Conservation (phyloP, 805 yeast species). For the Saturnispora mendoncae region DNA sequence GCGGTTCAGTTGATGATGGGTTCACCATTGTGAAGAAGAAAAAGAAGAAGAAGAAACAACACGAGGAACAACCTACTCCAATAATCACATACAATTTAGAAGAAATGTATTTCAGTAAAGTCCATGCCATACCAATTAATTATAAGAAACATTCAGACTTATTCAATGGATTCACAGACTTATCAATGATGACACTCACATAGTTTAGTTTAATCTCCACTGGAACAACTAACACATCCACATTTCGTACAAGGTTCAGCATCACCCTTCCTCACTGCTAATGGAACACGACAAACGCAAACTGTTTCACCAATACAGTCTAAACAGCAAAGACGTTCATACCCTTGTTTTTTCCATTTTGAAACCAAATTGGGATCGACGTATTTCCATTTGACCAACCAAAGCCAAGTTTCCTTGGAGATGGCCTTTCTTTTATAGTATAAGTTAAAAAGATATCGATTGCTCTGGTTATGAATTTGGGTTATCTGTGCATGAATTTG, state of each 20-base stretch:
- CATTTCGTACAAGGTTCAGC: slow-evolving; percentile 54
- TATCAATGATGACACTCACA: slow-evolving; percentile 14
- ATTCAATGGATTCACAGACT: slow-evolving; percentile 23
- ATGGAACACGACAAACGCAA: slow-evolving; percentile 83
- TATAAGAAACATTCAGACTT: not conserved
- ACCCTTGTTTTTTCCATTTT: slow-evolving; percentile 55
- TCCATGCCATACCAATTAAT: not conserved
- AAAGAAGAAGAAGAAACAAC: slow-evolving; percentile 10
- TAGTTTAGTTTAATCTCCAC: slow-evolving; percentile 62
- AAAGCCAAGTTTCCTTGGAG: slow-evolving; percentile 58
- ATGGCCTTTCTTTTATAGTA: slow-evolving; percentile 65
- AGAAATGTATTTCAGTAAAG: slow-evolving; percentile 13
- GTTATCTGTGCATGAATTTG: slow-evolving; percentile 63
- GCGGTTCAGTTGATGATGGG: not conserved
- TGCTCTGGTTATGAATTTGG: slow-evolving; percentile 62
- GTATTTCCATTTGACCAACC: slow-evolving; percentile 58
- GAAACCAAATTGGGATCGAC: slow-evolving; percentile 69
- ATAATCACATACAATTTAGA: slow-evolving; percentile 15
- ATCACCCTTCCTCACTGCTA: slow-evolving; percentile 33
- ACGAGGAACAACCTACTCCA: slow-evolving; percentile 7
- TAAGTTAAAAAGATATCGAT: slow-evolving; percentile 66
- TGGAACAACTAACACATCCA: slow-evolving; percentile 81
- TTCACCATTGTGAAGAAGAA: slow-evolving; percentile 5
- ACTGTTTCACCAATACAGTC: slow-evolving; percentile 67
- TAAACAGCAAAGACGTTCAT: slow-evolving; percentile 78